phyloP scores from a whole-genome alignment of 139 green algal species.

The Coccomyxa sp. region DNA sequence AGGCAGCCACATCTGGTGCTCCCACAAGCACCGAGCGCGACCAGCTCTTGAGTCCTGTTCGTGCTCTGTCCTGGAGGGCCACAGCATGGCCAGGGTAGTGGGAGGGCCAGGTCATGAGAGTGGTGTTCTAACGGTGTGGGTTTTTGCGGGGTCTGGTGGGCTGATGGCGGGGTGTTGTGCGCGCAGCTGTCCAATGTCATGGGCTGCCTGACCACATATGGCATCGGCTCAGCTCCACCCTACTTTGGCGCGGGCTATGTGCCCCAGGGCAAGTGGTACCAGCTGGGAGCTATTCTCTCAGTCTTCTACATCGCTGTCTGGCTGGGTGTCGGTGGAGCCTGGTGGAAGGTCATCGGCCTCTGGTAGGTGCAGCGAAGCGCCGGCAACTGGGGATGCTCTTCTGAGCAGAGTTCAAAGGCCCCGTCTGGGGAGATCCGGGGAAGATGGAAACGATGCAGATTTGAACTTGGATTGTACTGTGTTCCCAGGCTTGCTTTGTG shows the following conservation, averaged over 20 bases:
- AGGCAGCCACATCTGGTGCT: no score
- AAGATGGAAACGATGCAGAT: background rate
- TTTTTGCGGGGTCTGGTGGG: no score
- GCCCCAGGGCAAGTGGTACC: slow-evolving; percentile 87
- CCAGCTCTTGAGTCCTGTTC: no score
- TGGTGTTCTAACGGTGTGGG: no score
- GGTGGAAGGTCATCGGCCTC: slow-evolving; percentile 96
- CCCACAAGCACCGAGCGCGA: no score
- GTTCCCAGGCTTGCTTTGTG: background rate
- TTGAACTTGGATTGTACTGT: slow-evolving; percentile 14
- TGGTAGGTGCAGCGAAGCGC: slow-evolving; percentile 30
- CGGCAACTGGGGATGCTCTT: background rate
- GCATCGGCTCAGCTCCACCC: slow-evolving; percentile 94
- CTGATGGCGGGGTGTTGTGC: background rate
- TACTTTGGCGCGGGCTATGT: slow-evolving; percentile 90
- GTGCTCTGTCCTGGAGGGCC: no score
- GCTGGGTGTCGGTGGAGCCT: slow-evolving; percentile 66
- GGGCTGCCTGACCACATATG: slow-evolving; percentile 98
- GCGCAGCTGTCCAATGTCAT: slow-evolving; percentile 96
- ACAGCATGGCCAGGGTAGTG: no score
- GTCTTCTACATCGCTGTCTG: slow-evolving; percentile 94
- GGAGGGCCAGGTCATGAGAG: no score
- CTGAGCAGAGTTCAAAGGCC: background rate
- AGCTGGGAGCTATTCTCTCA: slow-evolving; percentile 86
- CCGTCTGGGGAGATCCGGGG: no score